Base-by-base conservation (phyloP, 257 asterid species). In the Solanum chaucha region DNA sequence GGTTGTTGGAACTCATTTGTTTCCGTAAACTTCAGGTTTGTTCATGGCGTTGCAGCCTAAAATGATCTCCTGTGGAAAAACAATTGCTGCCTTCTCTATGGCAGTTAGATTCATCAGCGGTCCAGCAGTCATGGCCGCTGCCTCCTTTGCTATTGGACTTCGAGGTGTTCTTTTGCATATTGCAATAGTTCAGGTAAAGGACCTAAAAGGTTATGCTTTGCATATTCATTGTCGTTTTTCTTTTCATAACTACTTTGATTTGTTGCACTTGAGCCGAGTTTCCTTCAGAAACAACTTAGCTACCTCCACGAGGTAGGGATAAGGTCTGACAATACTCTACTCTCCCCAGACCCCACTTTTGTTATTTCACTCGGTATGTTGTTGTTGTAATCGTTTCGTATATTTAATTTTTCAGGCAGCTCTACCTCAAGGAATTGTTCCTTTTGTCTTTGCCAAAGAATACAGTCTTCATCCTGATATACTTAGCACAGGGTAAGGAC, bases 51-150 rank as follows among this genome's bases (percentile, higher is more conserved):
- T 94, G 85, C 97, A 94, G 88, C 97, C 97, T 1, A 88, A 90
- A 85, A 90, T 94, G 85, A 94, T 94, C 2, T 95, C 97, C 1
- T 94, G 97, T 85, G 97, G 97, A 10, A 94, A 94, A 81, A 87
- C 93, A 0, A 92, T 93, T 0, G 97, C 97, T 15, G 75, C 92
- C 3, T 92, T 94, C 87, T 91, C 95, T 26, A 94, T 94, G 97
- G 95, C 91, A 0, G 90, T 94, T 2, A 90, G 97, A 6, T 94
- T 94, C 87, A 86, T 94, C 3, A 89, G 91, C 0, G 96, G 96
- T 5, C 97, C 97, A 1, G 97, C 97, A 0, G 97, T 94, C 32
- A 94, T 94, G 96, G 97, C 97, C 0, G 97, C 97, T 14, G 93
- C 97, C 40, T 94, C 97, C 0, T 90, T 94, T 1, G 95, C 93